Base-by-base conservation (phyloP, 176 grass and related monocot genomes). In the Pontederia crassipes region DNA sequence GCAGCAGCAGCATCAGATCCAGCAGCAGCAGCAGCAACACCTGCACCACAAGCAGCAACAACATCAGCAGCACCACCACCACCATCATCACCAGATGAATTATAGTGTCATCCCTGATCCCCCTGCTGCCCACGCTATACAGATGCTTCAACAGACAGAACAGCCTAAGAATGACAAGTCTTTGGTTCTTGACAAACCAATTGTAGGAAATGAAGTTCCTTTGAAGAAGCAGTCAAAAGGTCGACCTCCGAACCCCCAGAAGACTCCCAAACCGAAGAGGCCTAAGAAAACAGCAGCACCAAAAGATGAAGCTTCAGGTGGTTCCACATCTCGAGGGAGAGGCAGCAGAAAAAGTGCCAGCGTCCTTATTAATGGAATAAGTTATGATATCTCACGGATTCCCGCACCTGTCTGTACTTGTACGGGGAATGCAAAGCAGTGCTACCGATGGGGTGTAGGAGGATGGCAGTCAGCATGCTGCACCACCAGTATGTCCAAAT, bases 211-310 rank as follows among this genome's bases (percentile, higher is more conserved):
- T 24, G 62, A 51, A 15, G 27, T 10, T 8, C 17, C 63, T 52
- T 27, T 51, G 46, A 66, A 66, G 48, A 66, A 66, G 63, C 17
- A 17, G 17, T 66, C 63, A 12, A 46, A 51, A 24, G 48, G 40
- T 27, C 63, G 17, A 4, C 32, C 4, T 3, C 2, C 6, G 32
- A 40, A 40, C 2, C 46, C 63, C 1, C 40, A 66, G 5, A 66
- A 51, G 5, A 18, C 18, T 11, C 24, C 63, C 1, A 66, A 66
- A 48, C 63, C 63, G 13, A 27, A 51, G 63, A 66, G 50, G 63
- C 63, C 48, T 4, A 66, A 52, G 17, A 66, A 50, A 46, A 48
- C 28, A 13, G 40, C 63, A 27, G 45, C 48, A 11, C 46, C 18
- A 15, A 65, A 26, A 65, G 62, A 65, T 11, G 63, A 50, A 49